Evolutionary conservation across 768 basidiomycete species (phyloP).

Genomic region (Naganishia antarctica): DNA sequence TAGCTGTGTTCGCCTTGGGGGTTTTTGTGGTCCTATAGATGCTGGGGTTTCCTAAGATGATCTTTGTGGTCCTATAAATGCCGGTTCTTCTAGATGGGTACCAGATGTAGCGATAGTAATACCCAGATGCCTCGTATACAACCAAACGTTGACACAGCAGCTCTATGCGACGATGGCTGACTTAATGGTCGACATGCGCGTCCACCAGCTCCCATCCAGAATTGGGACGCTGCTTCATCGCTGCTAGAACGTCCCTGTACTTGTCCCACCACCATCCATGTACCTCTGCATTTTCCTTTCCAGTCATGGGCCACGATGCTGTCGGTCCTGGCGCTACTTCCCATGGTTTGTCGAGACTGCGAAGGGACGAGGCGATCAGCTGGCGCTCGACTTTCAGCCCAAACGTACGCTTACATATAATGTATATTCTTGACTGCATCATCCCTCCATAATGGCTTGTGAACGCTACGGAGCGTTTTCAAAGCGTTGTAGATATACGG

Average conservation of each 20-base stretch:
- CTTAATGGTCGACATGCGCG: slow-evolving; percentile 33
- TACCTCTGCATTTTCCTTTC: slow-evolving; percentile 37
- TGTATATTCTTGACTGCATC: slow-evolving; percentile 67
- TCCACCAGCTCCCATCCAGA: slow-evolving; percentile 39
- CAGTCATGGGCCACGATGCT: slow-evolving; percentile 22
- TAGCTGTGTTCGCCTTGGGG: neutral
- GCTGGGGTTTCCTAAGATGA: neutral
- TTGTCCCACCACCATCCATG: slow-evolving; percentile 48
- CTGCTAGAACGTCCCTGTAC: slow-evolving; percentile 40
- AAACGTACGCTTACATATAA: slow-evolving; percentile 40
- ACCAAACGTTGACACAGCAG: neutral
- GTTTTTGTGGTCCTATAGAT: neutral
- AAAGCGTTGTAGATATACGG: slow-evolving; percentile 64
- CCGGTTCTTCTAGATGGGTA: neutral
- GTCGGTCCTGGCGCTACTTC: slow-evolving; percentile 30
- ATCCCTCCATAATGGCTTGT: slow-evolving; percentile 74
- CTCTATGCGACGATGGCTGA: neutral
- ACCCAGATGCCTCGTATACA: neutral
- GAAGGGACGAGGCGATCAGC: neutral
- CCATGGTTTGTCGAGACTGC: slow-evolving; percentile 49
- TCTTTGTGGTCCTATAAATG: slow-evolving; percentile 1
- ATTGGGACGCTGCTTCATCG: slow-evolving; percentile 28
- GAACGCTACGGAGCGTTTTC: slow-evolving; percentile 68
- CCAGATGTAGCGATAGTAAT: neutral
- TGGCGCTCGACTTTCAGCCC: neutral